These are phyloP conservation scores for Amanita polypyramis DNA, from an alignment of 768 basidiomycete genomes.

Conservation along the genomic window DNA sequence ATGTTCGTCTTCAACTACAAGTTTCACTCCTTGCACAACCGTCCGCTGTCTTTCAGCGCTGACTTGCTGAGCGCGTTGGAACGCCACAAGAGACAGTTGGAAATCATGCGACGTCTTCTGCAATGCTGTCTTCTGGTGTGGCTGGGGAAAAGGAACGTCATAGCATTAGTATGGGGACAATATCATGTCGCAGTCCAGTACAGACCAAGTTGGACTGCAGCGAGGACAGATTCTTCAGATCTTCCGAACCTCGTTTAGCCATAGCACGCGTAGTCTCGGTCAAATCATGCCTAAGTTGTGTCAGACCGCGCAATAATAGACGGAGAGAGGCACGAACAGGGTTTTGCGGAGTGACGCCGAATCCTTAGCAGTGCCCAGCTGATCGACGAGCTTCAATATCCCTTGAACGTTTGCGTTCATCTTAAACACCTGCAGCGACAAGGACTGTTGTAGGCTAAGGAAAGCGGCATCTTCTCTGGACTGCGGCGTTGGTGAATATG, in stretches of 20 bases:
- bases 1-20: constrained; percentile 71
- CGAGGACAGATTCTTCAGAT: constrained; percentile 79
- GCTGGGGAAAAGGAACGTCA: constrained; percentile 29
- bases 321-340: constrained; percentile 47
- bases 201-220: constrained; percentile 54
- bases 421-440: constrained; percentile 95
- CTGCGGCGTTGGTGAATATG: constrained; percentile 24
- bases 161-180: constrained; percentile 1
- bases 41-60: constrained; percentile 86
- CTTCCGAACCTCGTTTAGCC: constrained; percentile 89
- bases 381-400: constrained; percentile 92
- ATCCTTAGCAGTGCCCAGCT: constrained; percentile 80
- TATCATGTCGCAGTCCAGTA: constrained; percentile 1
- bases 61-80: constrained; percentile 84
- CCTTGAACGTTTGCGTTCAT: constrained; percentile 97
- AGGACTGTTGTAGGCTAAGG: constrained; percentile 60
- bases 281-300: constrained; percentile 58
- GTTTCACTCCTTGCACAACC: constrained; percentile 78
- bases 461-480: constrained; percentile 68
- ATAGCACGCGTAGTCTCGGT: constrained; percentile 92
- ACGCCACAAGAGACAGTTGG: constrained; percentile 79
- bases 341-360: constrained; percentile 71
- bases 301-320: background rate
- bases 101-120: constrained; percentile 93
- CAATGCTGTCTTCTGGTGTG: constrained; percentile 71